phyloP scores from a whole-genome alignment of 2,329 filamentous ascomycete species.

The Penicillium palitans region DNA sequence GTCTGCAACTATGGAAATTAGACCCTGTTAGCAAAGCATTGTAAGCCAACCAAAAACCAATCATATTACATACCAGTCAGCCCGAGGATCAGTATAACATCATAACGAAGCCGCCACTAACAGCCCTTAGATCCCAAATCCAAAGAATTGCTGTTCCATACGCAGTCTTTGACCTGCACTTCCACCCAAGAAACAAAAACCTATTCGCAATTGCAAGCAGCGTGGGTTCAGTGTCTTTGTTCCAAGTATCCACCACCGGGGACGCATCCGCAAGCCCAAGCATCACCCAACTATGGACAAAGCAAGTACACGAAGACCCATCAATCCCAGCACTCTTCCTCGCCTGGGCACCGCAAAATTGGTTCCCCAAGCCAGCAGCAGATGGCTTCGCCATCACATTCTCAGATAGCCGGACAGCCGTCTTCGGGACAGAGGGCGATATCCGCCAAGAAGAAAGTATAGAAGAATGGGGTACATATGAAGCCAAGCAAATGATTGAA shows the following conservation, averaged over 20 bases:
- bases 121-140: constrained; percentile 50
- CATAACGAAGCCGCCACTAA: constrained; percentile 14
- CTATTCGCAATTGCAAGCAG: constrained; percentile 76
- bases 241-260: constrained; percentile 29
- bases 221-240: constrained; percentile 53
- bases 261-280: constrained; percentile 15
- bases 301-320: constrained; percentile 53
- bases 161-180: constrained; percentile 83
- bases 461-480: constrained; percentile 28
- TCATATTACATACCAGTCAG: neutral
- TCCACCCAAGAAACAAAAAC: constrained; percentile 59
- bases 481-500: constrained; percentile 38
- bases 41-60: constrained; percentile 23
- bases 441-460: constrained; percentile 17
- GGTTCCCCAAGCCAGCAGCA: constrained; percentile 25
- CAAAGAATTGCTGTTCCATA: constrained; percentile 65
- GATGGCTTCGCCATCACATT: constrained; percentile 68
- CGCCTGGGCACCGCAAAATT: constrained; percentile 64
- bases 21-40: constrained; percentile 32
- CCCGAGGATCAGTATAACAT: neutral
- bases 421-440: constrained; percentile 51
- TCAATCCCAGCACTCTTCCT: constrained; percentile 69
- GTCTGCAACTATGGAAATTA: constrained; percentile 66
- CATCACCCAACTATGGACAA: constrained; percentile 44
- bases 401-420: constrained; percentile 63